A percentile compares a stretch with the other conserved stretches of the same genome.
Conservation (phyloP, 106 monocot genomes). For the Acanthochlamys bracteata region DNA sequence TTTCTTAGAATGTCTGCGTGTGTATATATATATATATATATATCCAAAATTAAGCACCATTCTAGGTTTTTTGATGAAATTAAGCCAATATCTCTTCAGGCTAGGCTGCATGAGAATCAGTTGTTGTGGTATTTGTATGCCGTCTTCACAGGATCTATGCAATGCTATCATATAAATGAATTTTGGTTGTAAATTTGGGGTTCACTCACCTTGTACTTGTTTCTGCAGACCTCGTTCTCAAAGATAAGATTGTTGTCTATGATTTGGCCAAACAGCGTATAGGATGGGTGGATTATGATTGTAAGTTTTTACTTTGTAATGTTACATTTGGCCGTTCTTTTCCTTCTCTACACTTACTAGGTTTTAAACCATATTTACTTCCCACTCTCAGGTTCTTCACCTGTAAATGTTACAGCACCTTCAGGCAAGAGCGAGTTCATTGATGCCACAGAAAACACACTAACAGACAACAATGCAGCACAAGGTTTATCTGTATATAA, state of each 20-base stretch:
- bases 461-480: conserved; percentile 14
- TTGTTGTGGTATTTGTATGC: too few relatives aligned
- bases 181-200: neutral
- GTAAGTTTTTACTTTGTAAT: conserved; percentile 34
- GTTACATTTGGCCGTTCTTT: neutral
- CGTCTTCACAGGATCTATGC: too few relatives aligned
- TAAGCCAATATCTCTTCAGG: too few relatives aligned
- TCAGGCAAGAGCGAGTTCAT: conserved; percentile 52
- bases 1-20: neutral
- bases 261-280: conserved; percentile 73
- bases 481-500: conserved; percentile 5
- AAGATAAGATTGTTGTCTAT: conserved; percentile 94
- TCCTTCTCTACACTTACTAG: neutral
- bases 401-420: conserved; percentile 66
- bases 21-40: neutral
- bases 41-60: too few relatives aligned
- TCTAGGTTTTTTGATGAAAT: too few relatives aligned
- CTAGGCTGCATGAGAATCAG: too few relatives aligned
- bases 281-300: conserved; percentile 81
- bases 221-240: conserved; percentile 78
- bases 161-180: too few relatives aligned
- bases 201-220: neutral
- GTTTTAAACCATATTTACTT: neutral
- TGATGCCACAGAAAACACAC: conserved; percentile 46
- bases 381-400: conserved; percentile 48